Conservation (phyloP, 331 rosid species). For the Ulmus americana region DNA sequence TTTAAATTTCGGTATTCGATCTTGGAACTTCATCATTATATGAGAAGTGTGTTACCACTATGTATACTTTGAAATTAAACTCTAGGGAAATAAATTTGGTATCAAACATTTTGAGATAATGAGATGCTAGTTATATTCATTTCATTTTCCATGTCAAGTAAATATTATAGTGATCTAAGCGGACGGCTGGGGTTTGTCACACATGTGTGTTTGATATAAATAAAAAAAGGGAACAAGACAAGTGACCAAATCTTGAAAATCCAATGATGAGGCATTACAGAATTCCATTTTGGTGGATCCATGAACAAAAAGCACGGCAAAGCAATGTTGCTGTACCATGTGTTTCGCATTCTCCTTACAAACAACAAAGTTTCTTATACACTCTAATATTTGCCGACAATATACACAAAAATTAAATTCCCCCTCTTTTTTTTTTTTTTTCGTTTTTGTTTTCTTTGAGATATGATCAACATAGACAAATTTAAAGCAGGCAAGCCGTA, state of each 20-base stretch:
- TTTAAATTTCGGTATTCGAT: too few relatives aligned
- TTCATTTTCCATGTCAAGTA: too few relatives aligned
- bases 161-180: background rate
- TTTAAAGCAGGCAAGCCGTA: constrained; percentile 10
- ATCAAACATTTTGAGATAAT: background rate
- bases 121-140: background rate
- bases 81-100: background rate
- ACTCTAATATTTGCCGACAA: constrained; percentile 26
- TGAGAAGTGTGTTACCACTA: too few relatives aligned
- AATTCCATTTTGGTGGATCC: background rate
- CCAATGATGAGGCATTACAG: constrained; percentile 4
- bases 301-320: background rate
- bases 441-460: background rate
- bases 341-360: constrained; percentile 9
- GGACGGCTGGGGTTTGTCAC: constrained; percentile 7
- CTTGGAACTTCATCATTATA: too few relatives aligned
- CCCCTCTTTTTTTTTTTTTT: too few relatives aligned
- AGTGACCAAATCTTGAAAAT: background rate
- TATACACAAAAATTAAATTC: too few relatives aligned
- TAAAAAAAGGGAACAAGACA: background rate
- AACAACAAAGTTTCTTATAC: background rate
- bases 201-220: background rate
- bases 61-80: too few relatives aligned
- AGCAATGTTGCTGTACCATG: background rate
- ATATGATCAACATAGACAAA: background rate